These are phyloP conservation scores for Prunus kanzakura DNA, from an alignment of 306 rosid genomes.

Conservation along the genomic window DNA sequence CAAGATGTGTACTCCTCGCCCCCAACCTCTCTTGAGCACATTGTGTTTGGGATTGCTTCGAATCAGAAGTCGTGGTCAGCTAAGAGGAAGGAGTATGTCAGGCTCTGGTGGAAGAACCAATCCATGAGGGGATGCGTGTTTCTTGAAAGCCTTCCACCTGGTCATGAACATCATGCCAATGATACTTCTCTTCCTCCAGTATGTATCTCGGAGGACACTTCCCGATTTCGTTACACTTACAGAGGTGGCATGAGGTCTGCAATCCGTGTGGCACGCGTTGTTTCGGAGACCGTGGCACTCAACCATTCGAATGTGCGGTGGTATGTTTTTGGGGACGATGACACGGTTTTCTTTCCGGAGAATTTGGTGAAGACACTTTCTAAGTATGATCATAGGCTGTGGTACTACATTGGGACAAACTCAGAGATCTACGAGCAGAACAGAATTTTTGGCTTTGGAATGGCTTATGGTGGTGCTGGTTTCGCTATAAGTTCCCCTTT, in stretches of 20 bases:
- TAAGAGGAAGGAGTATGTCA: conserved; percentile 50
- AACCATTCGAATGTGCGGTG: conserved; percentile 65
- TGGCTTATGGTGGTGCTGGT: conserved; percentile 95
- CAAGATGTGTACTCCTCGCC: conserved; percentile 36
- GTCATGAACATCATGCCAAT: conserved; percentile 18
- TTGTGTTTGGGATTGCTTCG: conserved; percentile 88
- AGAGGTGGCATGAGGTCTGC: conserved; percentile 52
- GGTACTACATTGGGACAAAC: conserved; percentile 86
- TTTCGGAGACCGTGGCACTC: conserved; percentile 56
- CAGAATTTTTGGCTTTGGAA: conserved; percentile 53
- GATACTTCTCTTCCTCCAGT: conserved; percentile 63
- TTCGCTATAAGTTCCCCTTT: conserved; percentile 75
- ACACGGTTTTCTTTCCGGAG: conserved; percentile 75
- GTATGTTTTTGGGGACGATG: conserved; percentile 95
- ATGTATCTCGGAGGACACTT: conserved; percentile 64
- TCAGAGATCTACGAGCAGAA: conserved; percentile 75
- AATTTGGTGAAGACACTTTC: conserved; percentile 78
- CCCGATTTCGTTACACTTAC: conserved; percentile 63
- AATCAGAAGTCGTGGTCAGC: conserved; percentile 50
- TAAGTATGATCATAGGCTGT: conserved; percentile 67
- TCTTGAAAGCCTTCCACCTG: conserved; percentile 42
- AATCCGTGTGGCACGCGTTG: conserved; percentile 76
- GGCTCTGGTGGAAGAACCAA: conserved; percentile 68
- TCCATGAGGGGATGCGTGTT: conserved; percentile 76
- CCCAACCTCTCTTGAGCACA: conserved; percentile 51